Evolutionary conservation across 2,329 filamentous ascomycete genomes (phyloP).

Genomic region (Ophiostoma sp.): DNA sequence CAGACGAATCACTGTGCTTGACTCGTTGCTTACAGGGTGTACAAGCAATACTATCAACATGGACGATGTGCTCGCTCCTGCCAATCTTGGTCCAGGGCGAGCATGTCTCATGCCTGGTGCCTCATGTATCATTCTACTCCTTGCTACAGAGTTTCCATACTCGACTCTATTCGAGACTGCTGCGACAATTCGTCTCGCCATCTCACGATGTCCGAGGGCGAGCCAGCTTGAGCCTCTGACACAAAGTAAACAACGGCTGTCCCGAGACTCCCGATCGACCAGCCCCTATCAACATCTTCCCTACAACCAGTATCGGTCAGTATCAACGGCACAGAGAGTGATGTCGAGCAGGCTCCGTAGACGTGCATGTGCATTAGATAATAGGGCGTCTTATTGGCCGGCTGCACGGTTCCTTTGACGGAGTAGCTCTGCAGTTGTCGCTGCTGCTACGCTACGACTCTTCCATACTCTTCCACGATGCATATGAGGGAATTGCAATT

Average conservation of each 20-base stretch:
- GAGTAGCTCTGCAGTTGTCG: neutral
- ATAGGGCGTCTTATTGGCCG: neutral
- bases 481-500: neutral
- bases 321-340: neutral
- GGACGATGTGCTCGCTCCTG: neutral
- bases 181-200: neutral
- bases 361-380: constrained; percentile 3
- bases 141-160: neutral
- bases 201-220: constrained; percentile 6
- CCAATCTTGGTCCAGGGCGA: neutral
- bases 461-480: neutral
- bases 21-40: neutral
- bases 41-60: neutral
- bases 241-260: neutral
- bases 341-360: neutral
- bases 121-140: neutral
- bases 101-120: neutral
- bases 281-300: neutral
- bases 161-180: neutral
- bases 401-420: neutral
- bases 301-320: no score
- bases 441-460: neutral
- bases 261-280: neutral
- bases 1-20: neutral
- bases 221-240: neutral